Evolutionary conservation across 2,329 filamentous ascomycete species (phyloP), one percentile per base, ranked within the genome.

Genomic region (Uncinocarpus reesii): DNA sequence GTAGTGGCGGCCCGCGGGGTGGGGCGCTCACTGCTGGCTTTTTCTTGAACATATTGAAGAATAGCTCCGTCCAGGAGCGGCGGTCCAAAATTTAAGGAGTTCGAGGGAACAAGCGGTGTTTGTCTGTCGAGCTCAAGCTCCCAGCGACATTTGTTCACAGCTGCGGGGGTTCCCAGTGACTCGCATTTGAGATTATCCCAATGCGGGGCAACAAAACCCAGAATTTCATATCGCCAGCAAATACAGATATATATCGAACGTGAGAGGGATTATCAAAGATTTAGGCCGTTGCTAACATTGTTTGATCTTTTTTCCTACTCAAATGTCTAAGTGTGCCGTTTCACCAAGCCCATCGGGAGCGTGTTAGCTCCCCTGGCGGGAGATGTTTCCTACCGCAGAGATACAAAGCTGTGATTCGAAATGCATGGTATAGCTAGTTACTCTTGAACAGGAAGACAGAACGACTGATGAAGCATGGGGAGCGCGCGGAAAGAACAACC

Each of bases 11-110:
- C 13, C 10, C 7, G 13, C 15, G 7, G 24, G 26, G 36, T 18
- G 45, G 45, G 20, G 45, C 18, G 58, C 58, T 26, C 61, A 77
- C 75, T 40, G 72, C 76, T 13, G 77, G 77, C 63, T 79, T 80
- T 64, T 80, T 80, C 61, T 80, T 80, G 65, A 80, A 80, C 77
- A 80, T 80, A 15, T 31, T 48, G 15, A 35, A 8, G 42, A 34
- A 29, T 10, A n/a, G 18, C 15, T 29, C 13, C 18, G 23, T 8
- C n/a, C 16, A 42, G 16, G 29, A 15, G 31, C 7, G 29, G 8
- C 21, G 29, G 7, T 31, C 23, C 29, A n/a, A 16, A 44, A 26
- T 10, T 4, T 21, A 46, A 21, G 38, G 4, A 31, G 15, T 26
- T 21, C 7, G 23, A 21, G 18, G 8, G 10, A 16, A 35, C 32